Conservation (phyloP, 164 flowering plant genomes). For the Umbilicus rupestris region DNA sequence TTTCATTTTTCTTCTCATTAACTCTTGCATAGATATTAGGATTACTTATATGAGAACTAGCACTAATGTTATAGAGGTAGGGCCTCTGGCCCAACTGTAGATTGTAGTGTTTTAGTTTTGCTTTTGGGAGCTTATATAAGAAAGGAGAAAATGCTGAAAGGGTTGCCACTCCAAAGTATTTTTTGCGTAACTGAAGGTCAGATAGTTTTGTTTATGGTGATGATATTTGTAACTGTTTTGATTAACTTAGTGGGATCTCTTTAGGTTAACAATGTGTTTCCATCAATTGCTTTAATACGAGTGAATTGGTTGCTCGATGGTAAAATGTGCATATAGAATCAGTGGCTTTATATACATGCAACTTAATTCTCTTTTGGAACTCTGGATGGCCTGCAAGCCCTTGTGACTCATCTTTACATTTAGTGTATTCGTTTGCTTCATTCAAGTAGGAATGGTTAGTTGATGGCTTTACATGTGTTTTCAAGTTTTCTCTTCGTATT, state of each 20-base stretch:
- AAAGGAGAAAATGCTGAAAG: background rate
- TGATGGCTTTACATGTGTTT: background rate
- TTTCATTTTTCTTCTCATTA: background rate
- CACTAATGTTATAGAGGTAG: background rate
- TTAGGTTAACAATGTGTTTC: background rate
- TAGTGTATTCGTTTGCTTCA: background rate
- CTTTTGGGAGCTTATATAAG: background rate
- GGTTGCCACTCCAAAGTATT: background rate
- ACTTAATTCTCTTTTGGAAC: background rate
- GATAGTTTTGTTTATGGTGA: too few species aligned
- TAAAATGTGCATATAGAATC: too few species aligned
- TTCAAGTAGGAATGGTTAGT: background rate
- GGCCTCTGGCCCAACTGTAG: background rate
- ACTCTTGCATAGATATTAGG: background rate
- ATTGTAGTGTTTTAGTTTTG: background rate
- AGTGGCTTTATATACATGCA: too few species aligned
- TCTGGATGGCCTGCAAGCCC: background rate
- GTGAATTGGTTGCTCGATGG: too few species aligned
- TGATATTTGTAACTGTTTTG: background rate
- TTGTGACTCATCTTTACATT: background rate
- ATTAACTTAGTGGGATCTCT: background rate
- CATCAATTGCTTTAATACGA: too few species aligned
- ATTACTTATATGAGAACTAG: background rate
- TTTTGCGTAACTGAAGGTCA: too few species aligned
- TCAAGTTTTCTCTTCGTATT: background rate